A percentile compares a stretch with the other conserved stretches of the same genome.
Conservation (phyloP, 306 rosid genomes). For the Ormosia semicastrata region DNA sequence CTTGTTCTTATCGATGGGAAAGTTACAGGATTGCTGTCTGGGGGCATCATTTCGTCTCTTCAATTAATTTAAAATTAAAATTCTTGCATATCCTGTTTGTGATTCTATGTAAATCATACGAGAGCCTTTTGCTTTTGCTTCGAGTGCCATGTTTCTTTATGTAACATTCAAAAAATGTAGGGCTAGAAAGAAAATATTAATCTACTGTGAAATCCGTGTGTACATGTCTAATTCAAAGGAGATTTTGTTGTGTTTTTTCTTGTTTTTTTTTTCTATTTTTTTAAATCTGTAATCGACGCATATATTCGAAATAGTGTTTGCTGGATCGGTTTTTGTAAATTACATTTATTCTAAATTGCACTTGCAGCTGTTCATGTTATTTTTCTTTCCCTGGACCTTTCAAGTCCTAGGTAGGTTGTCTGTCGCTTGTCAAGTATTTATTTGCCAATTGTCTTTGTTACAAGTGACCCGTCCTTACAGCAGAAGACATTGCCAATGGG, state of each 20-base stretch:
- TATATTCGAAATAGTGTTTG: neutral
- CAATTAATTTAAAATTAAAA: conserved; percentile 20
- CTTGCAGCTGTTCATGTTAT: conserved; percentile 4
- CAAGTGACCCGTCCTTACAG: neutral
- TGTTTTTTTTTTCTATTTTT: neutral
- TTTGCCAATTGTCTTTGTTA: neutral
- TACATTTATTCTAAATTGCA: neutral
- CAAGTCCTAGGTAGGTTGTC: neutral
- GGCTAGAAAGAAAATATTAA: conserved; percentile 26
- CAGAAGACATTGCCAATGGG: neutral
- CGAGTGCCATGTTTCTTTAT: conserved; percentile 43
- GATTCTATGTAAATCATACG: conserved; percentile 60
- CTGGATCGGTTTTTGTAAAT: conserved; percentile 29
- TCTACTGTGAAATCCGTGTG: conserved; percentile 10
- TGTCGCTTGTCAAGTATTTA: neutral
- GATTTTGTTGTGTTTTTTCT: conserved; percentile 9
- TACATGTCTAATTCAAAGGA: conserved; percentile 35
- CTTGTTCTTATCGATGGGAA: conserved; percentile 23
- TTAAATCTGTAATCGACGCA: conserved; percentile 7
- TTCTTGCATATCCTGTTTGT: conserved; percentile 65
- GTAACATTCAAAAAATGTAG: conserved; percentile 32
- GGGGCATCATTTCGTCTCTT: conserved; percentile 31
- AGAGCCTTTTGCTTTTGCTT: conserved; percentile 41
- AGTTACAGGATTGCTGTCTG: conserved; percentile 40
- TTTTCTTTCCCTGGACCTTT: neutral